Base-by-base conservation (phyloP, 75 land plant genomes). In the Sequoiadendron giganteum region DNA sequence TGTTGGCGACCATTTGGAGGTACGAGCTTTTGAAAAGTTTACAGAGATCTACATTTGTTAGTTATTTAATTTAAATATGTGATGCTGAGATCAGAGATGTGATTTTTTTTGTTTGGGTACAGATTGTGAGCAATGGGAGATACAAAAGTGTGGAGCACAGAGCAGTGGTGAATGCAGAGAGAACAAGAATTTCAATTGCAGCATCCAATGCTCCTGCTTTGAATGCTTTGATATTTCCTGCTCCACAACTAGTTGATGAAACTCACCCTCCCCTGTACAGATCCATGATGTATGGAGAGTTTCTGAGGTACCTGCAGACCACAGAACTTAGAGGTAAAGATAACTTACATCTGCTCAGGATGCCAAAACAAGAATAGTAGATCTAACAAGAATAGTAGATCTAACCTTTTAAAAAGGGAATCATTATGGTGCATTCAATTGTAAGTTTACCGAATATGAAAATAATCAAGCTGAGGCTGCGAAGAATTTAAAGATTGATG, bases 51-150 rank as follows among this genome's bases (percentile, higher is more conserved):
- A 5, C 7, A 61, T 18, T 21, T 3, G 6, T 58, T 58, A 18
- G 4, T 58, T 58, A 58, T 1, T 2, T 54, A 13, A n/a, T n/a
- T n/a, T n/a, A n/a, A 54, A 49, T 10, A 49, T 0, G 52, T 65
- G 65, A 58, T 58, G n/a, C 9, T 65, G 10, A 28, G 70, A 25
- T 4, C 28, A 25, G 30, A 25, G n/a, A 65, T 65, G 61, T 56
- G 43, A 40, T 39, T 10, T 65, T 65, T 65, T 32, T 0, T 40
- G 15, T 8, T 75, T 34, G 4, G 13, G 14, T n/a, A 88, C 87
- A 96, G 97, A 92, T 95, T 75, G 54, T 95, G 49, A 96, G 94
- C 94, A 96, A 96, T 91, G 94, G 95, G 34, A 93, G 79, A 88
- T 95, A 94, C 90, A 94, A 92, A 89, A 96, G 98, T 78, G 94